Evolutionary conservation across 257 asterid genomes (phyloP).

Genomic region (Solanum chmielewskii): DNA sequence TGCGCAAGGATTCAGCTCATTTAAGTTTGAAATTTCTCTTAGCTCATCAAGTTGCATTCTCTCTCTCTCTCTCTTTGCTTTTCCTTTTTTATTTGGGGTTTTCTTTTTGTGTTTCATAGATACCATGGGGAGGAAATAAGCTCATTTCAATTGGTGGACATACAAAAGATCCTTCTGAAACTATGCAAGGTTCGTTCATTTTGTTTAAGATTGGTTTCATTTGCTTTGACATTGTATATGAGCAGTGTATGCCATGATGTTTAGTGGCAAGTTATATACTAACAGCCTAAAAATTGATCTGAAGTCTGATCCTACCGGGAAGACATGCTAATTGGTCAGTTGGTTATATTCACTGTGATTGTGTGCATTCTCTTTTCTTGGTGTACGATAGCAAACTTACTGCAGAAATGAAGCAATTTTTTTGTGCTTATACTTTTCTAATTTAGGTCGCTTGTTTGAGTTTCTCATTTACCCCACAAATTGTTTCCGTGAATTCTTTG

Average conservation of each 20-base stretch:
- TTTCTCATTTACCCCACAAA: neutral
- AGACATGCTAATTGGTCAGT: neutral
- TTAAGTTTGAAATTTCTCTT: neutral
- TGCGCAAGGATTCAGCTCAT: neutral
- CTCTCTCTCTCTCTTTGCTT: neutral
- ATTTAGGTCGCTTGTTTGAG: neutral
- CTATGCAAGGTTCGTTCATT: slow-evolving; percentile 58
- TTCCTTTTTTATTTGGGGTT: neutral
- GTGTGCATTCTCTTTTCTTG: neutral
- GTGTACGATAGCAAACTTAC: neutral
- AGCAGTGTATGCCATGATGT: neutral
- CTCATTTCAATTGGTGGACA: slow-evolving; percentile 95
- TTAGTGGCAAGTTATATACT: neutral
- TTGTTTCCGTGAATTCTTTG: neutral
- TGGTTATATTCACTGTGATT: neutral
- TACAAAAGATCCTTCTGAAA: slow-evolving; percentile 74
- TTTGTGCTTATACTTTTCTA: neutral
- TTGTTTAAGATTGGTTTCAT: neutral
- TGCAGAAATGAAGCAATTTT: neutral
- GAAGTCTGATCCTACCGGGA: neutral
- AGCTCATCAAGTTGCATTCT: neutral
- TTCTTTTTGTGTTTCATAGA: slow-evolving; percentile 26
- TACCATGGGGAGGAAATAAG: slow-evolving; percentile 85
- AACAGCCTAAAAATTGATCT: neutral
- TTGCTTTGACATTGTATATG: neutral